Evolutionary conservation across 2,329 filamentous ascomycete species (phyloP).

Genomic region (Ascomycota sp.): DNA sequence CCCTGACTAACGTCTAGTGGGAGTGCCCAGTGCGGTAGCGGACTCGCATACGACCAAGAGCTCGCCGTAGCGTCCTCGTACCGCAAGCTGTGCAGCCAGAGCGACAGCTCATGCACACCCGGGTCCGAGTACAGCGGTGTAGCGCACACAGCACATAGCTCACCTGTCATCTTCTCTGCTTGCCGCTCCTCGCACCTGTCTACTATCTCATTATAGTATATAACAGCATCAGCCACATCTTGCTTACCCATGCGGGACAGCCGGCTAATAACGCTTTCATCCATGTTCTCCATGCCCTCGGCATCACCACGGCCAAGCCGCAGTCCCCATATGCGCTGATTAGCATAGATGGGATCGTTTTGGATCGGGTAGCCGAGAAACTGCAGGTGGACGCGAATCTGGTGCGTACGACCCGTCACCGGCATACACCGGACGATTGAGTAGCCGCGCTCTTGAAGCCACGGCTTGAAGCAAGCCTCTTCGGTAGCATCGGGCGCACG

Average conservation of each 20-base stretch:
- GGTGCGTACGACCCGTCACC: constrained; percentile 83
- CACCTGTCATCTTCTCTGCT: constrained; percentile 82
- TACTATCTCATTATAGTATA: constrained; percentile 88
- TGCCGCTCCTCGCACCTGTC: constrained; percentile 76
- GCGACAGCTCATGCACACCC: constrained; percentile 68
- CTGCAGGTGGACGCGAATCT: constrained; percentile 85
- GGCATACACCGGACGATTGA: constrained; percentile 89
- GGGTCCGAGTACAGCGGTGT: constrained; percentile 90
- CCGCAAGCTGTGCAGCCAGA: constrained; percentile 81
- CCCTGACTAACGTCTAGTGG: too few species aligned
- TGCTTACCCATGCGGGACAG: constrained; percentile 85
- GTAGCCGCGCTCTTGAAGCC: constrained; percentile 51
- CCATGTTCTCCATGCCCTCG: constrained; percentile 49
- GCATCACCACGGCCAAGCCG: constrained; percentile 48
- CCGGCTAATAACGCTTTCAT: constrained; percentile 76
- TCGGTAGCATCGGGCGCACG: too few species aligned
- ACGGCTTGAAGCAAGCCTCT: constrained; percentile 17
- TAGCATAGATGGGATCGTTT: constrained; percentile 96
- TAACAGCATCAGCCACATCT: constrained; percentile 73
- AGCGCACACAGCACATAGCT: constrained; percentile 59
- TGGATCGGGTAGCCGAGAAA: constrained; percentile 87
- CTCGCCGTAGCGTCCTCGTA: constrained; percentile 70
- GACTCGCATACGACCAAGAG: constrained; percentile 77
- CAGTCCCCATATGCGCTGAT: constrained; percentile 75
- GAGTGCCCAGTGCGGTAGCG: constrained; percentile 69